Conservation (phyloP, 2,329 filamentous ascomycete genomes). For the Calonectria henricotiae region DNA sequence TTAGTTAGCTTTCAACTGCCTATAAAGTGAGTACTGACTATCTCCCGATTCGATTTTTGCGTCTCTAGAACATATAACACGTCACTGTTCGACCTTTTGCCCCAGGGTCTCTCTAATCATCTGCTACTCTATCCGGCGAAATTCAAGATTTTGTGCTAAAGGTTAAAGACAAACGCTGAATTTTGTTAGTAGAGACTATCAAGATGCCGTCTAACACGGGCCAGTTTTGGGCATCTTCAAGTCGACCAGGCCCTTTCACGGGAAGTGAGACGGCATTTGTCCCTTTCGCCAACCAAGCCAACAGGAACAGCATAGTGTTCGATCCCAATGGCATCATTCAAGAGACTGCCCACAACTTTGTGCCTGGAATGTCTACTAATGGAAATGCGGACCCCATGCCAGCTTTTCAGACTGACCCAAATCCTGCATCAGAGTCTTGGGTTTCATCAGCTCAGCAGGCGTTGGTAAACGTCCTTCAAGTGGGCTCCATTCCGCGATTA, state of each 20-base stretch:
- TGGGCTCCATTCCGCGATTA: slow-evolving; percentile 1
- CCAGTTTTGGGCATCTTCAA: slow-evolving; percentile 8
- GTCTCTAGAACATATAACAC: too few relatives aligned
- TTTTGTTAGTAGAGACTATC: background rate
- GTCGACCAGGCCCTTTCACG: slow-evolving; percentile 5
- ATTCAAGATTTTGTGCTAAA: background rate
- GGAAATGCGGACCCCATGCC: background rate
- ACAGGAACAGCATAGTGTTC: background rate
- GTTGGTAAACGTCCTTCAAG: slow-evolving; percentile 46
- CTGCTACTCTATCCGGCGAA: background rate
- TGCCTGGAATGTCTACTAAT: background rate
- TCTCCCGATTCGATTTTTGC: background rate
- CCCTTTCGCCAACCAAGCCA: slow-evolving; percentile 13
- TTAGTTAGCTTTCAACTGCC: background rate
- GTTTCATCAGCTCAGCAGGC: slow-evolving; percentile 49
- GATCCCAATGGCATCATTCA: background rate
- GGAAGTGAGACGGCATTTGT: slow-evolving; percentile 5
- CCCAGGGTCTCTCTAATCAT: background rate
- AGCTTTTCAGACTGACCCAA: background rate
- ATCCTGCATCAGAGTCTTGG: slow-evolving; percentile 43
- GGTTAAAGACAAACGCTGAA: slow-evolving; percentile 15
- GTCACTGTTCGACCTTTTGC: background rate
- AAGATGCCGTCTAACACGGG: slow-evolving; percentile 24
- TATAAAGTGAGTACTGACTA: background rate
- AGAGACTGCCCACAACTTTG: background rate